Evolutionary conservation across 2,329 filamentous ascomycete species (phyloP).

Genomic region (Fusarium proliferatum): DNA sequence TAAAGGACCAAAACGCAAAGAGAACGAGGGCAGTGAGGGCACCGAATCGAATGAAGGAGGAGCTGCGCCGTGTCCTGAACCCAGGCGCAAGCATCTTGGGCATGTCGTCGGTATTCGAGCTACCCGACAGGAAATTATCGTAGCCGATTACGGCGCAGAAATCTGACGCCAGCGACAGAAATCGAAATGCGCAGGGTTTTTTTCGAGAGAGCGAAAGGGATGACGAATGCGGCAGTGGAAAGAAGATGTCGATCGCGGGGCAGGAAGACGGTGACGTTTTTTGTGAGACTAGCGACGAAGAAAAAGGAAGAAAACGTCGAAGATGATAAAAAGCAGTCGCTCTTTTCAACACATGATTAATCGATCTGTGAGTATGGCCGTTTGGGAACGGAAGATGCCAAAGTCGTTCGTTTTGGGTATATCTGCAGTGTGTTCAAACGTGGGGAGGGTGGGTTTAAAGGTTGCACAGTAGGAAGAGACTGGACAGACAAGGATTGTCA

Average conservation of each 20-base stretch:
- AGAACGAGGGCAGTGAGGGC: slow-evolving; percentile 52
- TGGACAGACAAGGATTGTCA: slow-evolving; percentile 41
- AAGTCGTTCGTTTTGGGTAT: slow-evolving; percentile 21
- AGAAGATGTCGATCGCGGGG: slow-evolving; percentile 26
- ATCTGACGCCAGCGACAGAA: slow-evolving; percentile 42
- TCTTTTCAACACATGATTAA: slow-evolving; percentile 32
- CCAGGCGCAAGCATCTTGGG: slow-evolving; percentile 52
- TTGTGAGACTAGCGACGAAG: slow-evolving; percentile 2
- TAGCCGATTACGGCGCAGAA: slow-evolving; percentile 13
- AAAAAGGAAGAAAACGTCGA: background rate
- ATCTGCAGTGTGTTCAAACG: slow-evolving; percentile 18
- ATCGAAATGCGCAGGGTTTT: slow-evolving; percentile 23
- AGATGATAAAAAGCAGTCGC: slow-evolving; percentile 1
- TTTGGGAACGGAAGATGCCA: slow-evolving; percentile 22
- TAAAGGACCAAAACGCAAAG: slow-evolving; percentile 47
- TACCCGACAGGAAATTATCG: background rate
- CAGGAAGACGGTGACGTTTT: background rate
- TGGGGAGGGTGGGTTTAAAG: slow-evolving; percentile 26
- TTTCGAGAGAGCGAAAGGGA: slow-evolving; percentile 22
- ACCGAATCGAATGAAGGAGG: slow-evolving; percentile 56
- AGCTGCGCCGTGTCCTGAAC: slow-evolving; percentile 57
- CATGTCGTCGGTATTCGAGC: slow-evolving; percentile 33
- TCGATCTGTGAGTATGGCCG: background rate
- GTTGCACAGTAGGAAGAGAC: slow-evolving; percentile 18
- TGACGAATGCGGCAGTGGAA: slow-evolving; percentile 15